Conservation (phyloP, 192 early-diverging fungal genomes). For the Anaeromyces robustus region DNA sequence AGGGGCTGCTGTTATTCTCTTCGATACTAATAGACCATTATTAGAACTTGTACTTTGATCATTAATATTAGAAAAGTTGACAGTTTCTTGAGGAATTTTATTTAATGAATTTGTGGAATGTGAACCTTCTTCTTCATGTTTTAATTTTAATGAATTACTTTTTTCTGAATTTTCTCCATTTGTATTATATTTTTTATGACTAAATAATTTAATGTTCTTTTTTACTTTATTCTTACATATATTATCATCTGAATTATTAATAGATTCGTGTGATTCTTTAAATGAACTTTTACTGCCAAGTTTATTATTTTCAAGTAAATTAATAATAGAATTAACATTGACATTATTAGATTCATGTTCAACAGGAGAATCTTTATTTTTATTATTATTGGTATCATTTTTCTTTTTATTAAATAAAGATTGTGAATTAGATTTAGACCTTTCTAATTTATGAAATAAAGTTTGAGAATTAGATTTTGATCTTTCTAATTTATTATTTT, state of each 20-base stretch:
- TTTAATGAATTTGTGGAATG: too few relatives aligned
- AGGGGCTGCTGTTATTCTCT: background rate
- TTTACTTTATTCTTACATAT: background rate
- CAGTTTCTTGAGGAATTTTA: too few relatives aligned
- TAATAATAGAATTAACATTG: background rate
- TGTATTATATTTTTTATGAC: background rate
- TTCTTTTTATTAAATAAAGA: too few relatives aligned
- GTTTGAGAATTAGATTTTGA: background rate
- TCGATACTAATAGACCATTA: background rate
- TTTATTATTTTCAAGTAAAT: background rate
- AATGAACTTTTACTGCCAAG: background rate
- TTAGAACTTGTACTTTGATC: background rate
- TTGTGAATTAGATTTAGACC: too few relatives aligned
- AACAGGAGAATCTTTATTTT: too few relatives aligned
- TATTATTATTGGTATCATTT: background rate
- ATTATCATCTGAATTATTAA: background rate
- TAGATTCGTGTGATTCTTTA: background rate
- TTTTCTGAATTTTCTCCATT: background rate
- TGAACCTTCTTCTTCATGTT: too few relatives aligned
- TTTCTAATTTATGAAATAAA: background rate
- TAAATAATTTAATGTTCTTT: background rate
- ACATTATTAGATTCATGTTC: too few relatives aligned
- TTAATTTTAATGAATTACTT: too few relatives aligned
- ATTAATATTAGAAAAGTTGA: background rate
- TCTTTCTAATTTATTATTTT: background rate